Evolutionary conservation across 805 yeast genomes (phyloP).

Genomic region (Barnettozyma wickerhamii): DNA sequence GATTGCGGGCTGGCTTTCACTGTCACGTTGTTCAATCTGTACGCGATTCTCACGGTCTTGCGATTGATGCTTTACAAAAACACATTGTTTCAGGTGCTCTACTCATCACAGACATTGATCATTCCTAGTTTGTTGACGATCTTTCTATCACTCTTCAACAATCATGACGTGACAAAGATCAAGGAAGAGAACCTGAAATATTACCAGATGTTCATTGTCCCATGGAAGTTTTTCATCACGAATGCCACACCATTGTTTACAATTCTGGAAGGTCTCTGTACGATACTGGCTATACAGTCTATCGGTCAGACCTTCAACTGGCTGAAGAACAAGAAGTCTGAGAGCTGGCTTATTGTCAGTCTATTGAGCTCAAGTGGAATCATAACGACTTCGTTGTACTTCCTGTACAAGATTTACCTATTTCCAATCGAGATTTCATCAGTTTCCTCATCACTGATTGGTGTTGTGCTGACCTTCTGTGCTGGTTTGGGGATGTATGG

Average conservation of each 20-base stretch:
- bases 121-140: slow-evolving; percentile 79
- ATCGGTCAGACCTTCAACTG: slow-evolving; percentile 78
- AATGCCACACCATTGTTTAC: slow-evolving; percentile 90
- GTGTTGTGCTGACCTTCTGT: slow-evolving; percentile 77
- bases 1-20: slow-evolving; percentile 86
- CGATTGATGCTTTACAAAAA: slow-evolving; percentile 44
- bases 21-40: slow-evolving; percentile 63
- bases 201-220: slow-evolving; percentile 38
- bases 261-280: slow-evolving; percentile 87
- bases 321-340: slow-evolving; percentile 59
- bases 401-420: slow-evolving; percentile 77
- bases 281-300: slow-evolving; percentile 87
- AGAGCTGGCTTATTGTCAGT: slow-evolving; percentile 70
- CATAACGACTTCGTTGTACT: slow-evolving; percentile 71
- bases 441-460: slow-evolving; percentile 78
- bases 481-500: slow-evolving; percentile 77
- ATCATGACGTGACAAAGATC: slow-evolving; percentile 24
- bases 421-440: slow-evolving; percentile 60
- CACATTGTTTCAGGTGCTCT: slow-evolving; percentile 38
- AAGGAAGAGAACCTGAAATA: slow-evolving; percentile 22
- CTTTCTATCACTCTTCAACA: slow-evolving; percentile 51
- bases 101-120: slow-evolving; percentile 76
- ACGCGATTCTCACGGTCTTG: slow-evolving; percentile 68
- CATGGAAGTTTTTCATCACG: slow-evolving; percentile 69
- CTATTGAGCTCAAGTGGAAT: slow-evolving; percentile 69